Conservation (phyloP, 306 rosid species). For the Acacia acuminata region DNA sequence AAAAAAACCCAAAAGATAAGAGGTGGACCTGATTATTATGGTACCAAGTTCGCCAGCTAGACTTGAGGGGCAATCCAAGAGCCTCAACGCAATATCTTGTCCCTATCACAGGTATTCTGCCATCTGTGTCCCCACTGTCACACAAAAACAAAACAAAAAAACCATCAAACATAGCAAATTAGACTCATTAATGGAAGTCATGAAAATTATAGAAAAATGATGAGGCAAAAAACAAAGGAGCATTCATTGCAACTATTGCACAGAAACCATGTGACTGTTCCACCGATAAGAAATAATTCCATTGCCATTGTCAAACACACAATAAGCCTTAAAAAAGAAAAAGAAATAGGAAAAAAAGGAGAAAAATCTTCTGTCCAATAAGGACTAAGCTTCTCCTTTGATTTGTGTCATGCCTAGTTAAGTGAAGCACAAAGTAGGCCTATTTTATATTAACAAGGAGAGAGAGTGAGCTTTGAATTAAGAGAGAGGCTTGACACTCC, state of each 20-base stretch:
- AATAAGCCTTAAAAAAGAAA: not conserved
- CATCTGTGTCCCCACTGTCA: conserved; percentile 63
- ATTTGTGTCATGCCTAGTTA: not conserved
- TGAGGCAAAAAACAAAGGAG: not conserved
- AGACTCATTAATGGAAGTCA: conserved; percentile 14
- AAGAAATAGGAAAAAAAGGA: not conserved
- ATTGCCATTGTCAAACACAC: not conserved
- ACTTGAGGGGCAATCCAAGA: conserved; percentile 46
- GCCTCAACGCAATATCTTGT: conserved; percentile 57
- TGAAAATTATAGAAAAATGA: conserved; percentile 18
- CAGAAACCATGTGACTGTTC: conserved; percentile 28
- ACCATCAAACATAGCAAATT: not conserved
- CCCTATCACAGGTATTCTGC: conserved; percentile 56
- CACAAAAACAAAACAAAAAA: conserved; percentile 9
- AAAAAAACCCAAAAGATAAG: not conserved
- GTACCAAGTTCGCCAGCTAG: conserved; percentile 58
- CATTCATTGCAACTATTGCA: conserved; percentile 17
- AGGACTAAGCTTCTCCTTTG: not conserved
- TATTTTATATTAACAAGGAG: not conserved
- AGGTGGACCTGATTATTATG: conserved; percentile 43
- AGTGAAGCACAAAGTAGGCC: not conserved
- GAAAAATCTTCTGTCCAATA: not conserved
- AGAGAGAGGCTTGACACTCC: not conserved
- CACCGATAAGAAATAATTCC: conserved; percentile 20
- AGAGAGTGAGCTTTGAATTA: not conserved